These are phyloP conservation scores for Daldinia caldariorum DNA, from an alignment of 495 filamentous ascomycete species.

Conservation along the genomic window DNA sequence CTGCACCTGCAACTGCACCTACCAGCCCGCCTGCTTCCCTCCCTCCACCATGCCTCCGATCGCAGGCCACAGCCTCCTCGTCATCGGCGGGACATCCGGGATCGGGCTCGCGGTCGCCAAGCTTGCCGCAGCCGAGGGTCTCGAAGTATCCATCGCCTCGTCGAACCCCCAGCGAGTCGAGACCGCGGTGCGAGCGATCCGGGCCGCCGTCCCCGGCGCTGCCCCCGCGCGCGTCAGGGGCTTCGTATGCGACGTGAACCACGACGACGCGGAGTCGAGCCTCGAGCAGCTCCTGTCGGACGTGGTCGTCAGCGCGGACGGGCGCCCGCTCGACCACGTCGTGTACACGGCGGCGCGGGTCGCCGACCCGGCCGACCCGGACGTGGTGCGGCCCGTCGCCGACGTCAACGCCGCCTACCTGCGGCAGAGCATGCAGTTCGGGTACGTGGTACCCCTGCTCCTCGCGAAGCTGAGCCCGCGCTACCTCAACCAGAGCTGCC, in stretches of 20 bases:
- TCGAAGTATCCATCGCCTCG: slow-evolving; percentile 59
- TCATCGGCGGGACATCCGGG: slow-evolving; percentile 61
- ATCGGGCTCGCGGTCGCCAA: slow-evolving; percentile 62
- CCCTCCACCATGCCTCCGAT: slow-evolving; percentile 37
- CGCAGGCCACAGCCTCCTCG: slow-evolving; percentile 47
- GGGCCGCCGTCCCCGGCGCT: slow-evolving; percentile 46
- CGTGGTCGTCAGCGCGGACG: slow-evolving; percentile 14
- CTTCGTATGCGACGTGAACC: slow-evolving; percentile 58
- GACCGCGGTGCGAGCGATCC: slow-evolving; percentile 49
- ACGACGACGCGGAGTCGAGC: slow-evolving; percentile 55
- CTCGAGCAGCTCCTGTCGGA: slow-evolving; percentile 56
- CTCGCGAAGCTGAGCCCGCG: slow-evolving; percentile 58
- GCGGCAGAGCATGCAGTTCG: slow-evolving; percentile 52
- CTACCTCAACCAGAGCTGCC: slow-evolving; percentile 52
- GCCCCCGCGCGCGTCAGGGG: slow-evolving; percentile 40
- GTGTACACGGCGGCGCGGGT: slow-evolving; percentile 60
- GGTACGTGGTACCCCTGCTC: slow-evolving; percentile 57
- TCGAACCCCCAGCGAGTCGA: slow-evolving; percentile 53
- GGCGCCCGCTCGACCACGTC: slow-evolving; percentile 63
- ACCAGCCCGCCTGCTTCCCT: not conserved
- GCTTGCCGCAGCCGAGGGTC: slow-evolving; percentile 54
- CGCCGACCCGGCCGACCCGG: slow-evolving; percentile 30
- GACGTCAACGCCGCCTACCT: slow-evolving; percentile 52
- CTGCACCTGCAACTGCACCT: too few relatives aligned
- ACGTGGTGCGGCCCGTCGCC: slow-evolving; percentile 44